phyloP scores from a whole-genome alignment of 1,284 basidiomycete species.

The Pseudozyma tsukubaensis region DNA sequence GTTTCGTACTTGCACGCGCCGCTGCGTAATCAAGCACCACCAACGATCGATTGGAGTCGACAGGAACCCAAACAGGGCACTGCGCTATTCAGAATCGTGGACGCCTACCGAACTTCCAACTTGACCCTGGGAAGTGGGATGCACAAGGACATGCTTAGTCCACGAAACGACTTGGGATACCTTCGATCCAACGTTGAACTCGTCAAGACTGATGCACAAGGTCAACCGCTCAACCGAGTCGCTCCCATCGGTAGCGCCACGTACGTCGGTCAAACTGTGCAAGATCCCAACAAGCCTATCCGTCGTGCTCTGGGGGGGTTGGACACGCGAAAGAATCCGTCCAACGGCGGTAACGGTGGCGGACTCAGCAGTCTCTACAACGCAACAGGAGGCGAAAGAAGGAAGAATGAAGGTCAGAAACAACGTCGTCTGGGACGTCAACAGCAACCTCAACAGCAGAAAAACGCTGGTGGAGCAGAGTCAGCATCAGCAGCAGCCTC shows the following conservation, averaged over 20 bases:
- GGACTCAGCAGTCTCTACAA: background rate
- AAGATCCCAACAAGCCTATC: slow-evolving; percentile 38
- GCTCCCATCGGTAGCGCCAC: slow-evolving; percentile 21
- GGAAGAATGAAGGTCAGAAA: slow-evolving; percentile 29
- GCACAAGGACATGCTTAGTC: slow-evolving; percentile 45
- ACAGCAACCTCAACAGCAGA: background rate
- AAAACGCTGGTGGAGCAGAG: background rate
- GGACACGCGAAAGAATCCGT: background rate
- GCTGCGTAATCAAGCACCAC: slow-evolving; percentile 31
- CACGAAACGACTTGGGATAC: slow-evolving; percentile 45
- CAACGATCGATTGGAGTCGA: slow-evolving; percentile 45
- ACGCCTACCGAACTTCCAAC: slow-evolving; percentile 34
- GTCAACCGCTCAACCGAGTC: slow-evolving; percentile 3
- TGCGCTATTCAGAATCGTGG: slow-evolving; percentile 45
- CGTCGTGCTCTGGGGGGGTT: slow-evolving; percentile 12
- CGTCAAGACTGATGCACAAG: slow-evolving; percentile 25
- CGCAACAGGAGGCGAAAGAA: too few relatives aligned
- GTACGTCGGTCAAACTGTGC: slow-evolving; percentile 27
- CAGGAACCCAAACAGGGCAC: slow-evolving; percentile 39
- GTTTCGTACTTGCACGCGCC: slow-evolving; percentile 42
- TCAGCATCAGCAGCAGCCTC: background rate
- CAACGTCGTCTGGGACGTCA: slow-evolving; percentile 27
- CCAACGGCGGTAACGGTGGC: background rate
- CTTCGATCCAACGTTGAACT: slow-evolving; percentile 39
- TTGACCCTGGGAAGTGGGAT: slow-evolving; percentile 24